phyloP scores from a whole-genome alignment of 2,329 filamentous ascomycete species.

The Scedosporium apiospermum region DNA sequence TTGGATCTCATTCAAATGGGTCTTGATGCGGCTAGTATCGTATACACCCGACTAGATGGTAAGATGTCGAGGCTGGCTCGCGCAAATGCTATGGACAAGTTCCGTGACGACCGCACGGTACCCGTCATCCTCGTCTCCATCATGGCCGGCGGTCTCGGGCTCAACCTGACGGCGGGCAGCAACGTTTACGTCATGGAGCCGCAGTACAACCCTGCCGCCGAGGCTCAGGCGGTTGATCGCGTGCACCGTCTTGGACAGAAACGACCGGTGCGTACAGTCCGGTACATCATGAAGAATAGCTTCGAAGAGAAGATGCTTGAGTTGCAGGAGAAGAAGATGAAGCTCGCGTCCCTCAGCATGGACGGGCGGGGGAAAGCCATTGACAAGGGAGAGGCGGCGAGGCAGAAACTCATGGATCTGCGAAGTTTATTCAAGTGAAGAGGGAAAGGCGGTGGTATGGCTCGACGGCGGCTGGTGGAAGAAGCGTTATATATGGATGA shows the following conservation, averaged over 20 bases:
- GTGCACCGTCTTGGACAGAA: constrained; percentile 88
- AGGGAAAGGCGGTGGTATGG: neutral
- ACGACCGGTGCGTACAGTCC: constrained; percentile 74
- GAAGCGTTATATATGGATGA: neutral
- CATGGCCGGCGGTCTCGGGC: constrained; percentile 80
- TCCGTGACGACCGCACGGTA: constrained; percentile 62
- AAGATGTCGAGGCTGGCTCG: constrained; percentile 72
- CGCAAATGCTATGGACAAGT: constrained; percentile 63
- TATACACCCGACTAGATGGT: constrained; percentile 77
- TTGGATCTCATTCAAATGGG: constrained; percentile 86
- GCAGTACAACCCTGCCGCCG: constrained; percentile 91
- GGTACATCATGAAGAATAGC: constrained; percentile 82
- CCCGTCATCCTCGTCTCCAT: constrained; percentile 86
- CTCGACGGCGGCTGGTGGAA: neutral
- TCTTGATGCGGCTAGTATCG: constrained; percentile 56
- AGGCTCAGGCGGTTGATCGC: constrained; percentile 89
- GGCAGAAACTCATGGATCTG: constrained; percentile 51
- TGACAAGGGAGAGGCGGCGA: constrained; percentile 45
- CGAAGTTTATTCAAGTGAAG: constrained; percentile 46
- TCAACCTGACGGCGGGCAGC: constrained; percentile 81
- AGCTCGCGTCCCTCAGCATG: constrained; percentile 80
- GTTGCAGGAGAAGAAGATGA: constrained; percentile 86
- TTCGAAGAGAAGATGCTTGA: constrained; percentile 92
- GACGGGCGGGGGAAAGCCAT: constrained; percentile 47
- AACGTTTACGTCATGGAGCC: constrained; percentile 97